A percentile compares a stretch with the other conserved stretches of the same genome.
phyloP scores from a whole-genome alignment of 495 filamentous ascomycete genomes.

The Daldinia loculata region DNA sequence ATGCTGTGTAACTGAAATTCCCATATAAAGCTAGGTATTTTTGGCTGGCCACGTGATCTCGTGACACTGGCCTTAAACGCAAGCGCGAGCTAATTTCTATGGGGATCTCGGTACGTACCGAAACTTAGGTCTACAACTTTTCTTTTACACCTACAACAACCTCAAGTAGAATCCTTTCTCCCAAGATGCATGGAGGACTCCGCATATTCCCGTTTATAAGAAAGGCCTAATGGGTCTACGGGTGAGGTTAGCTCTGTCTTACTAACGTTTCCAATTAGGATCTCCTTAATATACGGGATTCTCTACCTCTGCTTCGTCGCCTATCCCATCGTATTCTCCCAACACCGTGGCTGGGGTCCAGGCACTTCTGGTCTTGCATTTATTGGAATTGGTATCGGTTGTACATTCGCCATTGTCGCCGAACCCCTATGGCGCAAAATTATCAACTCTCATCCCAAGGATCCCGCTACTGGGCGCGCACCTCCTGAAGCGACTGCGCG shows the following conservation, averaged over 20 bases:
- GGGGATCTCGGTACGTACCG: not conserved
- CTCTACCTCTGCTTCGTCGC: constrained; percentile 90
- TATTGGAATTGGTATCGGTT: constrained; percentile 80
- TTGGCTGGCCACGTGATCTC: not conserved
- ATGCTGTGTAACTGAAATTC: not conserved
- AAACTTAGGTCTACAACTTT: not conserved
- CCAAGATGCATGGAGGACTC: too few relatives aligned
- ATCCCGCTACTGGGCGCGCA: constrained; percentile 72
- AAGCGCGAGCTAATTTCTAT: not conserved
- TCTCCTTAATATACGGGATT: constrained; percentile 69
- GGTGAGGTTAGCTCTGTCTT: not conserved
- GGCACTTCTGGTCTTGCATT: constrained; percentile 80
- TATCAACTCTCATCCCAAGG: constrained; percentile 73
- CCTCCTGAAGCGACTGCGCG: constrained; percentile 78
- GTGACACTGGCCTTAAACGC: not conserved
- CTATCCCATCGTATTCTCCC: constrained; percentile 79
- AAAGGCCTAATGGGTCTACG: too few relatives aligned
- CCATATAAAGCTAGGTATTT: not conserved
- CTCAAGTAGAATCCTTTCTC: too few relatives aligned
- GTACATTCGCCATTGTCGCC: constrained; percentile 67
- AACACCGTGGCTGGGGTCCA: constrained; percentile 76
- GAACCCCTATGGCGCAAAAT: constrained; percentile 78
- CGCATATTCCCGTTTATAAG: too few relatives aligned
- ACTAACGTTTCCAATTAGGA: constrained; percentile 43
- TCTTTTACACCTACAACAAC: too few relatives aligned